These are phyloP conservation scores for Microdochium bolleyi DNA, from an alignment of 2,329 filamentous ascomycete species.

Conservation along the genomic window DNA sequence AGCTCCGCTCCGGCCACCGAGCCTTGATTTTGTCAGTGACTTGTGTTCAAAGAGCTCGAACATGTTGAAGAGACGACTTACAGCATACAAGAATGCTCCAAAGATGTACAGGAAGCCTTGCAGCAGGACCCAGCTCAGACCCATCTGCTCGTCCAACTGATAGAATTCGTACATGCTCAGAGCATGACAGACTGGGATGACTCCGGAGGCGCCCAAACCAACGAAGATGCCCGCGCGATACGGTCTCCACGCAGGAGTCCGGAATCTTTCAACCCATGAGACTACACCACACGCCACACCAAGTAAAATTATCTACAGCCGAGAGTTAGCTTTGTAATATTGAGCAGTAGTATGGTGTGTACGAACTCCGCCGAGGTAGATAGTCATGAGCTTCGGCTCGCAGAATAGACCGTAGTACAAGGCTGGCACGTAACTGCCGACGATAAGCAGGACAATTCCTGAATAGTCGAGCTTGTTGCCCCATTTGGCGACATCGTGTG, in stretches of 20 bases:
- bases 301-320: constrained; percentile 64
- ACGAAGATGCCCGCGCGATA: constrained; percentile 89
- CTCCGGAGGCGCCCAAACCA: constrained; percentile 72
- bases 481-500: constrained; percentile 65
- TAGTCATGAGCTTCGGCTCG: constrained; percentile 51
- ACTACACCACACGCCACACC: constrained; percentile 70
- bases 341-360: constrained; percentile 18
- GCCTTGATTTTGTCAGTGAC: constrained; percentile 33
- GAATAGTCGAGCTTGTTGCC: constrained; percentile 94
- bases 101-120: constrained; percentile 80
- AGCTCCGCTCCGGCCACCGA: constrained; percentile 74
- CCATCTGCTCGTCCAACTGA: constrained; percentile 64
- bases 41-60: neutral
- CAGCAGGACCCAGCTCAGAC: constrained; percentile 69
- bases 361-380: constrained; percentile 70
- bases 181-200: constrained; percentile 78
- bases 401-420: constrained; percentile 83
- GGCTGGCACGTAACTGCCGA: constrained; percentile 83
- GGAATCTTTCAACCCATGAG: constrained; percentile 74
- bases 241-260: constrained; percentile 74
- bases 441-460: constrained; percentile 86
- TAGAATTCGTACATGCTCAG: constrained; percentile 57
- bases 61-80: constrained; percentile 27
- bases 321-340: neutral
- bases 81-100: constrained; percentile 80